A percentile compares a stretch with the other conserved stretches of the same genome.
Evolutionary conservation across 169 alveolate species (phyloP).

Genomic region (Ichthyophthirius multifiliis): DNA sequence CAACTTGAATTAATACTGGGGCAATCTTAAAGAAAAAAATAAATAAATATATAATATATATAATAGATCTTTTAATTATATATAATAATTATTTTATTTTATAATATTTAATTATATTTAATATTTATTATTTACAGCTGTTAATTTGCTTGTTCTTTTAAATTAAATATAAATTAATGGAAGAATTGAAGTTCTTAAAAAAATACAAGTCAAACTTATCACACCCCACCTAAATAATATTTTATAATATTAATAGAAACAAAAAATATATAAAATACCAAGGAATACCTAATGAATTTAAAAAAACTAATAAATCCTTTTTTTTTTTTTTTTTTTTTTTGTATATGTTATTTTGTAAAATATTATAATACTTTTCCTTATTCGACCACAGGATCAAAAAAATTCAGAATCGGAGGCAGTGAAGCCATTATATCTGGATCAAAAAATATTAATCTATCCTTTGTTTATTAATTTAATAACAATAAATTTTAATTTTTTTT

Average conservation of each 20-base stretch:
- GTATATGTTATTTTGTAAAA: background rate
- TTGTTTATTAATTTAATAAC: too few relatives aligned
- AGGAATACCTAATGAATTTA: constrained; percentile 26
- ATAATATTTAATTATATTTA: background rate
- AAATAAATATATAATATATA: too few relatives aligned
- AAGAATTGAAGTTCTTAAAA: constrained; percentile 18
- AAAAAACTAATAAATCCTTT: constrained; percentile 7
- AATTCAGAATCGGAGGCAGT: constrained; percentile 19
- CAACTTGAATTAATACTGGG: constrained; percentile 25
- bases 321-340: background rate
- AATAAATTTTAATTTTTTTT: background rate
- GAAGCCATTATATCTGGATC: constrained; percentile 49
- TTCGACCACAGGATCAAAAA: constrained; percentile 35
- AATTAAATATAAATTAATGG: constrained; percentile 37
- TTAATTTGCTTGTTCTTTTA: constrained; percentile 35
- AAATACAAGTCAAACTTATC: constrained; percentile 13
- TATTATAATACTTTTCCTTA: constrained; percentile 7
- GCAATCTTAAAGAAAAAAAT: too few relatives aligned
- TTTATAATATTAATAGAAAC: background rate
- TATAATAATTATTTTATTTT: background rate
- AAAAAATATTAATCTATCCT: constrained; percentile 43
- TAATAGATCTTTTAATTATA: too few relatives aligned
- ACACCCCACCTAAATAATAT: constrained; percentile 25
- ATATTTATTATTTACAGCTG: constrained; percentile 13
- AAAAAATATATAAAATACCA: constrained; percentile 9